A percentile compares a stretch with the other conserved stretches of the same genome.
Evolutionary conservation across 768 basidiomycete genomes (phyloP).

Genomic region (Epithele typhae): DNA sequence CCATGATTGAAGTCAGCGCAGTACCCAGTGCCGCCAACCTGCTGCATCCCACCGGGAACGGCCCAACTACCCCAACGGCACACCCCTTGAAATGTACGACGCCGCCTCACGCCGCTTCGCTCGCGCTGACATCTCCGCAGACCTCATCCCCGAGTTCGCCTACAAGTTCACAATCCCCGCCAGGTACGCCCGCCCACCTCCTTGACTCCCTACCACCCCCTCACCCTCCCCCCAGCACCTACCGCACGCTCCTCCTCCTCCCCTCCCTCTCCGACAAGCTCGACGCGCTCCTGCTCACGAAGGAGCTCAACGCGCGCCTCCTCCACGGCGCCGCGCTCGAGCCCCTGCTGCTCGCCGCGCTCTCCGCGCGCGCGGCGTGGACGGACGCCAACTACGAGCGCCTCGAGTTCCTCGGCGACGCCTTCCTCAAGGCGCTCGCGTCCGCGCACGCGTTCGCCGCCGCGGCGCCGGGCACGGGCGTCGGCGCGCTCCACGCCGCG

Average conservation of each 20-base stretch:
- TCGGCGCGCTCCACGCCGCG: conserved; percentile 62
- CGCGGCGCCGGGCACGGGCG: conserved; percentile 50
- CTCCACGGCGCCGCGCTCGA: conserved; percentile 64
- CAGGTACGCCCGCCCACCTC: no score
- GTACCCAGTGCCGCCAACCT: conserved; percentile 50
- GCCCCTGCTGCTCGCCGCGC: conserved; percentile 55
- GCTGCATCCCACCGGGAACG: conserved; percentile 51
- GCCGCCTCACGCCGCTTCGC: no score
- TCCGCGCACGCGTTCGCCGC: conserved; percentile 73
- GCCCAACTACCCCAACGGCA: conserved; percentile 33
- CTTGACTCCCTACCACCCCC: neutral
- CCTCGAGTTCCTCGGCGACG: conserved; percentile 79
- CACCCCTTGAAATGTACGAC: conserved; percentile 57
- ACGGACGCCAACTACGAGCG: conserved; percentile 80
- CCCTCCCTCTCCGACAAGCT: conserved; percentile 73
- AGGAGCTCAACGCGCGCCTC: conserved; percentile 69
- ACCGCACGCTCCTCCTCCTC: conserved; percentile 63
- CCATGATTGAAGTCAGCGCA: conserved; percentile 64
- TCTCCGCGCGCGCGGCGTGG: conserved; percentile 66
- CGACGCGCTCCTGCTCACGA: conserved; percentile 70
- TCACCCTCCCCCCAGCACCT: conserved; percentile 50
- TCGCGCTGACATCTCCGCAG: conserved; percentile 36
- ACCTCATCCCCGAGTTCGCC: conserved; percentile 82
- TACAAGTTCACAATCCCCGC: conserved; percentile 68
- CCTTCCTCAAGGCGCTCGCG: conserved; percentile 76